Percentiles rank a stretch among this genome's conserved stretches.
Evolutionary conservation across 768 basidiomycete species (phyloP).

Genomic region (Serendipita sp.): DNA sequence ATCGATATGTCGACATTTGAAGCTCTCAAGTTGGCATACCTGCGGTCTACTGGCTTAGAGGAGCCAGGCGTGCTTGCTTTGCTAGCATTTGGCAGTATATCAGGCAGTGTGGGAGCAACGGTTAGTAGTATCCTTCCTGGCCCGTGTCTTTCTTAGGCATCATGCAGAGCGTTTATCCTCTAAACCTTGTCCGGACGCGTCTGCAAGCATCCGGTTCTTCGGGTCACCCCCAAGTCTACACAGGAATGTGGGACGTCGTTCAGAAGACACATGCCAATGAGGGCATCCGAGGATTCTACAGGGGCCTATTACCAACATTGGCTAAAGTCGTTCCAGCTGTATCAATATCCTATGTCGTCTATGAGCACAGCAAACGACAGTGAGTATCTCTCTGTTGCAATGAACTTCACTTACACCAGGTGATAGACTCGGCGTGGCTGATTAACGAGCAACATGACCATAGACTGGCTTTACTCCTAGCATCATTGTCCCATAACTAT

Average conservation of each 20-base stretch:
- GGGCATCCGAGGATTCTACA: constrained; percentile 90
- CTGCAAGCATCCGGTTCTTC: constrained; percentile 92
- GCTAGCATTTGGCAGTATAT: constrained; percentile 81
- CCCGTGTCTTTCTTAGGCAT: background rate
- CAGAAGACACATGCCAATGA: constrained; percentile 65
- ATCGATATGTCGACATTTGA: constrained; percentile 98
- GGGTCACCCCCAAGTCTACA: constrained; percentile 84
- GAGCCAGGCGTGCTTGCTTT: constrained; percentile 81
- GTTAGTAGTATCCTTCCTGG: background rate
- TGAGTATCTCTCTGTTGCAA: constrained; percentile 9
- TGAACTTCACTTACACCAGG: background rate
- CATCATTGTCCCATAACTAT: background rate
- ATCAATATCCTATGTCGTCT: constrained; percentile 92
- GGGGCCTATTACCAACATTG: constrained; percentile 78
- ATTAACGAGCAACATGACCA: background rate
- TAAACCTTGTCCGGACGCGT: constrained; percentile 84
- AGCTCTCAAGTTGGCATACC: constrained; percentile 81
- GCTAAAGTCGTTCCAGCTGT: constrained; percentile 96
- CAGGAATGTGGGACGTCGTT: constrained; percentile 73
- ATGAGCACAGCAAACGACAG: constrained; percentile 74
- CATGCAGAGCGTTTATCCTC: constrained; percentile 61
- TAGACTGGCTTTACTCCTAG: background rate
- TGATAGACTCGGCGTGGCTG: constrained; percentile 8
- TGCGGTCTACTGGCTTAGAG: constrained; percentile 68
- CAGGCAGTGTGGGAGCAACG: constrained; percentile 84